Conservation (phyloP, 257 asterid genomes). For the Solanum tarijense region DNA sequence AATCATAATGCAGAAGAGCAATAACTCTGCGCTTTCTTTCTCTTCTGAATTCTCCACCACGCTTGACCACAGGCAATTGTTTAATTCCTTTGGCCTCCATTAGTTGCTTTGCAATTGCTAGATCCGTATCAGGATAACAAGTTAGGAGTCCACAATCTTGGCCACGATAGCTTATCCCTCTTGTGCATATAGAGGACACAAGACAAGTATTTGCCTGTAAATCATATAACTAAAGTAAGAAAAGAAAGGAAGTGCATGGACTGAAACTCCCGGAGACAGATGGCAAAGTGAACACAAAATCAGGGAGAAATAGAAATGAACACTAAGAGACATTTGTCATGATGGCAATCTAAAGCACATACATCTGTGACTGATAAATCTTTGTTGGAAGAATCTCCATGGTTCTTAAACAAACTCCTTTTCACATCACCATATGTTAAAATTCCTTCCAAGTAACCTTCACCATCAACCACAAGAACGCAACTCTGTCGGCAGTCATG, state of each 20-base stretch:
- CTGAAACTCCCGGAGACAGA: not conserved
- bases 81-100: constrained; percentile 96
- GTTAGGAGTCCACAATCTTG: constrained; percentile 65
- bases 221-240: not conserved
- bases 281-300: not conserved
- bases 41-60: constrained; percentile 42
- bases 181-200: constrained; percentile 71
- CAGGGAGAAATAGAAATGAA: not conserved
- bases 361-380: constrained; percentile 40
- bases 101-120: constrained; percentile 82
- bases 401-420: constrained; percentile 36
- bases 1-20: constrained; percentile 72
- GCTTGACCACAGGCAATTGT: constrained; percentile 84
- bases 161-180: constrained; percentile 69
- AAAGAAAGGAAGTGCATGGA: not conserved
- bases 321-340: constrained; percentile 1
- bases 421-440: constrained; percentile 75
- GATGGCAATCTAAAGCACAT: constrained; percentile 13
- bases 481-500: constrained; percentile 62
- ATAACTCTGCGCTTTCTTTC: constrained; percentile 49
- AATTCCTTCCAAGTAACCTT: constrained; percentile 75
- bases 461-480: constrained; percentile 57
- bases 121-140: constrained; percentile 83
- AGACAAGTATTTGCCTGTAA: constrained; percentile 51
- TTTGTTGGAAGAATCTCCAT: constrained; percentile 34